Base-by-base conservation (phyloP, 805 yeast genomes). In the Teunomyces gatunensis region DNA sequence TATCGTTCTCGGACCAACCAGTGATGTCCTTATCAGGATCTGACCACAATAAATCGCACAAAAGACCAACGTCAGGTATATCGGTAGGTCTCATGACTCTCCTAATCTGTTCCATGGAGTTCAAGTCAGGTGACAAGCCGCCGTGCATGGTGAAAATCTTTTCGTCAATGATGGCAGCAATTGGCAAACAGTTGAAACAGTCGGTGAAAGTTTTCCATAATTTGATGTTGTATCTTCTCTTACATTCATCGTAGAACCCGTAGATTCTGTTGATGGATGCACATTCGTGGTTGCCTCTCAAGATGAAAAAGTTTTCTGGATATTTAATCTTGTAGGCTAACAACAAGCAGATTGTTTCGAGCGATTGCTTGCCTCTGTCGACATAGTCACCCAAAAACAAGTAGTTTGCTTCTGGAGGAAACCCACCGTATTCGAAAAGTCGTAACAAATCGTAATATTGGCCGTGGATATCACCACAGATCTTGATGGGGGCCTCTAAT, bases 61-160 rank as follows among this genome's bases (percentile, higher is more conserved):
- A 79, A 61, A 92, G 80, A 23, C 99, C 99, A 51, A 90, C 96
- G 70, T 92, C 99, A 47, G 99, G 99, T 59, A 92, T 90, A 77
- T 92, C 99, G 35, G 99, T 92, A 56, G 99, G 99, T 75, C 99
- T 86, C 98, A 91, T 92, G 53, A 92, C 96, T 68, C 97, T 84
- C 78, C 98, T 87, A 65, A 92, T 94, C 73, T 92, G 98, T 69
- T 94, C 98, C 98, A 92, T 92, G 52, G 96, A 83, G 75, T 91
- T 94, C 68, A 92, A 81, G 74, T 92, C 98, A 42, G 99, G 99
- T 37, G 96, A 87, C 61, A 92, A 78, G 53, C 99, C 99, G 63
- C 99, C 99, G 73, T 92, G 99, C 98, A 94, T 92, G 56, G 97
- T 89, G 70, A 92, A 91, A 69, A 92, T 94, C 75, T 92, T 91